phyloP scores from a whole-genome alignment of 148 eudicot species.

The Suaeda aralocaspica region DNA sequence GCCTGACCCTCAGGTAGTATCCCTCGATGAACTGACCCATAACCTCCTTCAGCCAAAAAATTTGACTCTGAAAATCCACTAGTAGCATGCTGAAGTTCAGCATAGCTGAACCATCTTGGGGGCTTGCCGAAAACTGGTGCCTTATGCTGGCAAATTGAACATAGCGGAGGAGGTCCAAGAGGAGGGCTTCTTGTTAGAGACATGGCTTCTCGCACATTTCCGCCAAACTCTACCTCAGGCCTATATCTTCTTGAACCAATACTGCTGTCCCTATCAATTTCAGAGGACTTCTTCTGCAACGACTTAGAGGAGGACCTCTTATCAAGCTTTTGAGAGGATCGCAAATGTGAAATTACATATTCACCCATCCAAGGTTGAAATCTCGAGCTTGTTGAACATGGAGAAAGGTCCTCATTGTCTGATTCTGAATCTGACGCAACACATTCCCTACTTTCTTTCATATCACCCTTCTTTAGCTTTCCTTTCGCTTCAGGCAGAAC shows the following conservation, averaged over 20 bases:
- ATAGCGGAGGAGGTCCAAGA: slow-evolving; percentile 72
- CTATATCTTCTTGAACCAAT: slow-evolving; percentile 43
- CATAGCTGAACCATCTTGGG: slow-evolving; percentile 80
- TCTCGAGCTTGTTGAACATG: slow-evolving; percentile 67
- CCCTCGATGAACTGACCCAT: slow-evolving; percentile 61
- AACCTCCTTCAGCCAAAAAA: slow-evolving; percentile 87
- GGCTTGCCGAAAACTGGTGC: slow-evolving; percentile 87
- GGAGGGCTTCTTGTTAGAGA: slow-evolving; percentile 62
- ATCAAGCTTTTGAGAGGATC: slow-evolving; percentile 34
- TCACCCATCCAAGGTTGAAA: slow-evolving; percentile 80
- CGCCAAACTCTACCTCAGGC: slow-evolving; percentile 50
- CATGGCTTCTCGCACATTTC: slow-evolving; percentile 74
- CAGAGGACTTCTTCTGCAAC: slow-evolving; percentile 48
- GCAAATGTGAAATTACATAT: slow-evolving; percentile 36
- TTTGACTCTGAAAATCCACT: slow-evolving; percentile 78
- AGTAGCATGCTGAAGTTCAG: slow-evolving; percentile 85
- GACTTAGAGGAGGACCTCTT: slow-evolving; percentile 40
- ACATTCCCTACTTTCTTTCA: slow-evolving; percentile 38
- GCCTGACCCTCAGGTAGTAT: slow-evolving; percentile 52
- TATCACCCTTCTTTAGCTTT: slow-evolving; percentile 44
- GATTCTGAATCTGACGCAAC: slow-evolving; percentile 57
- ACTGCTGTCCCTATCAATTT: slow-evolving; percentile 49
- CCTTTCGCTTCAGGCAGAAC: slow-evolving; percentile 35
- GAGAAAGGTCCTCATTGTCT: slow-evolving; percentile 56
- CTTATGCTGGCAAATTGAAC: slow-evolving; percentile 86